Conservation (phyloP, 768 basidiomycete species). For the Rossbeevera mucosa region DNA sequence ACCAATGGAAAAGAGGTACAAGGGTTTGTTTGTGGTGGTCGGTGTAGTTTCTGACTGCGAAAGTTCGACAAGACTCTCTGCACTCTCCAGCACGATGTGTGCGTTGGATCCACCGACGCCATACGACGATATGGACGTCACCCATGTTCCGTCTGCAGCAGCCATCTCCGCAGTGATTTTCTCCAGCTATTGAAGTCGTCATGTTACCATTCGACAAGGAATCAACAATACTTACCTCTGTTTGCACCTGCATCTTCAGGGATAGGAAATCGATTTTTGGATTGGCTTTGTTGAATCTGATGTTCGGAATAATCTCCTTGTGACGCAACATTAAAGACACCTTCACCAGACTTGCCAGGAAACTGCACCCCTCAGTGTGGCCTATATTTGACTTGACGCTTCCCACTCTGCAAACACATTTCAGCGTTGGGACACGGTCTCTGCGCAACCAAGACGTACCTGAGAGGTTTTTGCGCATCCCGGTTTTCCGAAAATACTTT, state of each 20-base stretch:
- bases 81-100: constrained; percentile 29
- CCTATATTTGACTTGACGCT: constrained; percentile 27
- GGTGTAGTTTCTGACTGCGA: neutral
- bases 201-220: neutral
- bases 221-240: constrained; percentile 10
- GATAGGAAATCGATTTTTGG: constrained; percentile 23
- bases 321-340: constrained; percentile 29
- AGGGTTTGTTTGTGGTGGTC: constrained; percentile 4
- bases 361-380: constrained; percentile 28
- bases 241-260: constrained; percentile 25
- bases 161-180: constrained; percentile 26
- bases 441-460: constrained; percentile 3
- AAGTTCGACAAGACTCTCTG: constrained; percentile 12
- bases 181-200: constrained; percentile 13
- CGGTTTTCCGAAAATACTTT: constrained; percentile 28
- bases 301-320: constrained; percentile 27
- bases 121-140: constrained; percentile 32
- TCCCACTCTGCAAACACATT: constrained; percentile 18
- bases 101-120: constrained; percentile 34
- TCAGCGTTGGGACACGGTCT: neutral
- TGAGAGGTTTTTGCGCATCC: constrained; percentile 14
- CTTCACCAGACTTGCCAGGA: constrained; percentile 33
- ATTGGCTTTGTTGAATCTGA: constrained; percentile 25
- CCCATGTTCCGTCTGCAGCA: constrained; percentile 25
- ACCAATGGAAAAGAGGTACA: constrained; percentile 26